A percentile compares a stretch with the other conserved stretches of the same genome.
These are phyloP conservation scores for Euphorbia lathyris DNA, from an alignment of 345 rosid species.

Conservation along the genomic window DNA sequence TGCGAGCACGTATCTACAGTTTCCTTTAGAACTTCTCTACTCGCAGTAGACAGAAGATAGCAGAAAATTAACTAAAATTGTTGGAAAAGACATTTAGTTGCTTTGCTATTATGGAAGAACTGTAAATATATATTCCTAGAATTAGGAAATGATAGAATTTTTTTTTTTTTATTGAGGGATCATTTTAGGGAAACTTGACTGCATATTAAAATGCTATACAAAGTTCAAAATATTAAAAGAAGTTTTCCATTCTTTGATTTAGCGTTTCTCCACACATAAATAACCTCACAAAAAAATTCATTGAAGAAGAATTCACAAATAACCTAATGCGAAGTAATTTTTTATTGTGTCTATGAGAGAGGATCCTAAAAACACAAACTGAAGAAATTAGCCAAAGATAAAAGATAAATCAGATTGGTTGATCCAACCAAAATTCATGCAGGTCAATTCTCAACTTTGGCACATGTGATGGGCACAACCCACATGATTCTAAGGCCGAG, in stretches of 20 bases:
- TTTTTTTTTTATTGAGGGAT: not conserved
- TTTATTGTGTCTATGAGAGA: not conserved
- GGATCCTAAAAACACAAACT: not conserved
- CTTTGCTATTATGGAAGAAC: too few relatives aligned
- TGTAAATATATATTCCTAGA: too few relatives aligned
- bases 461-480: not conserved
- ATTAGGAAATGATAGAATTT: not conserved
- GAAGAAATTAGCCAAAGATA: not conserved
- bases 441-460: not conserved
- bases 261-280: not conserved
- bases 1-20: not conserved
- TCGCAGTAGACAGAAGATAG: not conserved
- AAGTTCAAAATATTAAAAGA: not conserved
- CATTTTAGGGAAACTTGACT: not conserved
- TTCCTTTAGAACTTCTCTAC: not conserved
- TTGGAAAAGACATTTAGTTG: too few relatives aligned
- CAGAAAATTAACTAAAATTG: not conserved
- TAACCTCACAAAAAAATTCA: not conserved
- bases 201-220: not conserved
- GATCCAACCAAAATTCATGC: not conserved
- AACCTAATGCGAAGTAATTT: not conserved
- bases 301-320: not conserved
- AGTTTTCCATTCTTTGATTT: not conserved
- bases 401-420: not conserved
- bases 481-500: not conserved